Evolutionary conservation across 371 early-diverging fungal species (phyloP).

Genomic region (Mucor velutinosus): DNA sequence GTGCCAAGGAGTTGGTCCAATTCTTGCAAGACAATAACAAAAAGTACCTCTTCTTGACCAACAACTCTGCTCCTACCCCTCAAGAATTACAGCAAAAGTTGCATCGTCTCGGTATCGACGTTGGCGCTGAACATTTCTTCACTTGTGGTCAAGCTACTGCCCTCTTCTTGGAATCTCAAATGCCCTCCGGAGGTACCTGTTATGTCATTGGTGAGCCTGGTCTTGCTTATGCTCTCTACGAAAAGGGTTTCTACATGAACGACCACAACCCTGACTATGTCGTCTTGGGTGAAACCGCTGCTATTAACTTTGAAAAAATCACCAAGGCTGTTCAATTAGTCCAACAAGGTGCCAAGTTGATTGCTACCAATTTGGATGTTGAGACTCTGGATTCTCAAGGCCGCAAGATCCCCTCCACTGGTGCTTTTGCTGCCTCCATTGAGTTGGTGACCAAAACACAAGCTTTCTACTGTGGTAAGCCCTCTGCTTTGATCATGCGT

Average conservation of each 20-base stretch:
- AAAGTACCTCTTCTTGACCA: conserved; percentile 68
- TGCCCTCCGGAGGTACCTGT: conserved; percentile 57
- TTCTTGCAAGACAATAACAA: conserved; percentile 63
- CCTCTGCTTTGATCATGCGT: conserved; percentile 65
- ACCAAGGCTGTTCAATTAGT: conserved; percentile 65
- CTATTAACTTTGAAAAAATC: conserved; percentile 63
- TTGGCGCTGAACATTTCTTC: conserved; percentile 61
- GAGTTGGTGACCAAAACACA: conserved; percentile 65
- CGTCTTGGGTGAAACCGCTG: conserved; percentile 63
- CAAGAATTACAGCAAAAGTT: conserved; percentile 66
- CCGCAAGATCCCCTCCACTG: conserved; percentile 59
- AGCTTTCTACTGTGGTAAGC: conserved; percentile 72
- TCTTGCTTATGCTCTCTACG: conserved; percentile 65
- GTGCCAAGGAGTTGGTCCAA: conserved; percentile 65
- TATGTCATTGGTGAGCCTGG: conserved; percentile 71
- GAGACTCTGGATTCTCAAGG: conserved; percentile 57
- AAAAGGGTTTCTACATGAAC: conserved; percentile 68
- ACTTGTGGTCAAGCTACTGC: conserved; percentile 70
- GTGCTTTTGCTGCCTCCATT: conserved; percentile 63
- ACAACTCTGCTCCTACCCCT: conserved; percentile 71
- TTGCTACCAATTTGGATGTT: conserved; percentile 69
- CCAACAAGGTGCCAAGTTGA: conserved; percentile 59
- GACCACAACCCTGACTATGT: conserved; percentile 68
- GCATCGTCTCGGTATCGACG: conserved; percentile 58
- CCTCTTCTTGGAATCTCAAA: conserved; percentile 59